Conservation (phyloP, 2,329 filamentous ascomycete species). For the Fusarium veterinarium region DNA sequence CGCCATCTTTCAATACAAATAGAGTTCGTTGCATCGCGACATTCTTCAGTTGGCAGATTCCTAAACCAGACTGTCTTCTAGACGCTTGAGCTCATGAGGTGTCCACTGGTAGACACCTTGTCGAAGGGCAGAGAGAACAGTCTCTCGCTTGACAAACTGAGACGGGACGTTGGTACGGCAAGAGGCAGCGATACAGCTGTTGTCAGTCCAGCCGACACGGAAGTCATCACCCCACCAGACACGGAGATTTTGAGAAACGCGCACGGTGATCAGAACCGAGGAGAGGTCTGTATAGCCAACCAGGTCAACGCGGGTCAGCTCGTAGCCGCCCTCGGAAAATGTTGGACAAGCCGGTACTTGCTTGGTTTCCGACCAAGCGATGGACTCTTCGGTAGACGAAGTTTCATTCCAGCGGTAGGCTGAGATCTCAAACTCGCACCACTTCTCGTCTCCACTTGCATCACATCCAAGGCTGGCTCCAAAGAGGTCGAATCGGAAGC, state of each 20-base stretch:
- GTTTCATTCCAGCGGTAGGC: conserved; percentile 53
- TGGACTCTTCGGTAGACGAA: conserved; percentile 50
- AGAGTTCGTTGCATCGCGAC: conserved; percentile 8
- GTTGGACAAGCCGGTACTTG: conserved; percentile 53
- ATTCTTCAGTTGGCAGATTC: conserved; percentile 46
- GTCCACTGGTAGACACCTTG: conserved; percentile 52
- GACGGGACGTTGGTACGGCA: conserved; percentile 48
- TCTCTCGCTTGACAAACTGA: conserved; percentile 49
- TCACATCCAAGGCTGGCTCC: conserved; percentile 55
- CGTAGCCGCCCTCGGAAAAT: conserved; percentile 49
- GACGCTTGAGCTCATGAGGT: conserved; percentile 46
- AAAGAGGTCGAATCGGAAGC: conserved; percentile 55
- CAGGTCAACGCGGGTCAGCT: conserved; percentile 51
- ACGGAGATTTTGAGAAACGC: conserved; percentile 52
- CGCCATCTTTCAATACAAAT: conserved; percentile 33
- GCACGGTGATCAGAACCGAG: conserved; percentile 53
- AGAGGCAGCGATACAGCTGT: conserved; percentile 52
- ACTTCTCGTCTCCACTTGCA: conserved; percentile 50
- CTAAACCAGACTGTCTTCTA: conserved; percentile 49
- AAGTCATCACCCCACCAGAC: conserved; percentile 58
- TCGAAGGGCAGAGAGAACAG: conserved; percentile 46
- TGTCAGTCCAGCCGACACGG: conserved; percentile 55
- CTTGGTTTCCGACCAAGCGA: conserved; percentile 55
- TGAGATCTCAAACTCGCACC: conserved; percentile 57
- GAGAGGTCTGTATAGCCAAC: conserved; percentile 54